Percentiles rank a stretch among this genome's conserved stretches.
Evolutionary conservation across 306 rosid genomes (phyloP).

Genomic region (Trifolium repens): DNA sequence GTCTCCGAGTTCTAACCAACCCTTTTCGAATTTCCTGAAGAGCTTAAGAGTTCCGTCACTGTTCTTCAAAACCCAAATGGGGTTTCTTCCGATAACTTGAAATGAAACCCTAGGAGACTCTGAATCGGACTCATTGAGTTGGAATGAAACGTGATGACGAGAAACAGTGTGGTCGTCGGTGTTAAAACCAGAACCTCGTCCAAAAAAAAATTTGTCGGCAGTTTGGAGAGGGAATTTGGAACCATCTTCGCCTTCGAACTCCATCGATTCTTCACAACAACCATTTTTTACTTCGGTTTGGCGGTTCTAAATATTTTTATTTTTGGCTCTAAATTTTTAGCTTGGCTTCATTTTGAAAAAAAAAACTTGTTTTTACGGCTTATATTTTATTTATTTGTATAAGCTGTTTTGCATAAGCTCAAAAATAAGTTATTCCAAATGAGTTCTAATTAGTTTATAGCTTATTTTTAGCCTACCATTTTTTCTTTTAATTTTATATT

Average conservation of each 20-base stretch:
- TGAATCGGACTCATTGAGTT: conserved; percentile 15
- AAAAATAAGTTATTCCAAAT: too few species aligned
- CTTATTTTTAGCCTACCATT: too few species aligned
- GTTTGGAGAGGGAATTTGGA: conserved; percentile 41
- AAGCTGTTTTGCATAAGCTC: too few species aligned
- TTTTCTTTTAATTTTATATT: too few species aligned
- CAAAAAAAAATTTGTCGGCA: conserved; percentile 40
- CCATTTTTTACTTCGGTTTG: not conserved
- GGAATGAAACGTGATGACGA: conserved; percentile 64
- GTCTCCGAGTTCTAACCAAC: conserved; percentile 63
- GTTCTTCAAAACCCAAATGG: conserved; percentile 65
- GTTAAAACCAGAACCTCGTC: conserved; percentile 67
- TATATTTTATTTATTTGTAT: too few species aligned
- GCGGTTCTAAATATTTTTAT: not conserved
- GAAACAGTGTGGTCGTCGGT: conserved; percentile 68
- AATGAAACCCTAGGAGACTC: conserved; percentile 61
- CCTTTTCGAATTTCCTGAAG: conserved; percentile 66
- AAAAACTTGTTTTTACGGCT: too few species aligned
- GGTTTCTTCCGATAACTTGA: conserved; percentile 76
- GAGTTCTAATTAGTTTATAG: too few species aligned
- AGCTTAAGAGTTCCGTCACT: conserved; percentile 42
- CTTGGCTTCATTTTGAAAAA: too few species aligned
- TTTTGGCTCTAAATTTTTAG: too few species aligned
- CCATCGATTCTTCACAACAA: conserved; percentile 29
- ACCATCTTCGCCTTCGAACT: conserved; percentile 63